Percentiles rank a stretch among this genome's conserved stretches.
phyloP scores from a whole-genome alignment of 1,139 yeast genomes.

The Diutina mesorugosa region DNA sequence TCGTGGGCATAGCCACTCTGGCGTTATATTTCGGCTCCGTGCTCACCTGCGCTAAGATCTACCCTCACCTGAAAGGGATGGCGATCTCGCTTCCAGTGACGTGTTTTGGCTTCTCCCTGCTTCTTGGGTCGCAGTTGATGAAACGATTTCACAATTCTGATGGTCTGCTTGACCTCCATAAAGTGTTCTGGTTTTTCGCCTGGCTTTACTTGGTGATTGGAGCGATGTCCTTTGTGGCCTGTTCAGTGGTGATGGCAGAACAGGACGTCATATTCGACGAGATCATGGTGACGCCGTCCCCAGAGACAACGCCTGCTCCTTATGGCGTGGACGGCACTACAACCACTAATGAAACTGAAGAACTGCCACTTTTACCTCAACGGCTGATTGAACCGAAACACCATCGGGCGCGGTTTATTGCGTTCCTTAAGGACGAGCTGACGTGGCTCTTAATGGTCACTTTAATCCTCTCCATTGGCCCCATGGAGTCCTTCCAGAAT shows the following conservation, averaged over 20 bases:
- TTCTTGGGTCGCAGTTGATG: slow-evolving; percentile 46
- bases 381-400: slow-evolving; percentile 25
- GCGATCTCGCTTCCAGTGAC: slow-evolving; percentile 85
- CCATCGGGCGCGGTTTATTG: slow-evolving; percentile 34
- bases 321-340: slow-evolving; percentile 4
- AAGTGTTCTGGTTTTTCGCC: slow-evolving; percentile 48
- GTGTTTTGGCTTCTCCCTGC: slow-evolving; percentile 71
- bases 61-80: slow-evolving; percentile 61
- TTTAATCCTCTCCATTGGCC: slow-evolving; percentile 65
- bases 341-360: slow-evolving; percentile 6
- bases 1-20: slow-evolving; percentile 73
- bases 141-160: slow-evolving; percentile 13
- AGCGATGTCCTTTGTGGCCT: slow-evolving; percentile 44
- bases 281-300: slow-evolving; percentile 7
- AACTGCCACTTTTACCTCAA: slow-evolving; percentile 6
- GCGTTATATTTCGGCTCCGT: slow-evolving; percentile 67
- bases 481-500: slow-evolving; percentile 77
- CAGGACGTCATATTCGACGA: slow-evolving; percentile 33
- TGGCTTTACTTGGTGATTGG: slow-evolving; percentile 45
- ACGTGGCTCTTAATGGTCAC: slow-evolving; percentile 55
- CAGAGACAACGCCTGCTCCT: slow-evolving; percentile 3
- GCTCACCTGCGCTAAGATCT: slow-evolving; percentile 73
- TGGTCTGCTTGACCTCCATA: slow-evolving; percentile 29
- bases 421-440: slow-evolving; percentile 48
- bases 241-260: slow-evolving; percentile 52